These are phyloP conservation scores for Phytophthora litchii DNA, from an alignment of 352 stramenopile genomes.

Conservation along the genomic window DNA sequence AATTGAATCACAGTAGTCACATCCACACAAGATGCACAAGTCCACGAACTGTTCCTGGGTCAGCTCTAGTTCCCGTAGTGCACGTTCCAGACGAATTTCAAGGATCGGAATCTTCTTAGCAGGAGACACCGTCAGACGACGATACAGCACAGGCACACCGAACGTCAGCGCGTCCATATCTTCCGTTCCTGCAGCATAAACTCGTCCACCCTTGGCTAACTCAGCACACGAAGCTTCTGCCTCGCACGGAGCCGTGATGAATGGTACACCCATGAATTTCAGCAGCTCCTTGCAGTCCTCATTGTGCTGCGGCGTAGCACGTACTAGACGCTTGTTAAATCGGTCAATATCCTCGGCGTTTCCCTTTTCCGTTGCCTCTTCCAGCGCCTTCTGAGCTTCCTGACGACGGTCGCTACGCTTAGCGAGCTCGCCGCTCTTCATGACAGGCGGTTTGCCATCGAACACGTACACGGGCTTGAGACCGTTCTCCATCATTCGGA, in stretches of 20 bases:
- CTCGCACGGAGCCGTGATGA: constrained; percentile 97
- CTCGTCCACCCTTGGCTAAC: constrained; percentile 92
- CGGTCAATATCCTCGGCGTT: constrained; percentile 93
- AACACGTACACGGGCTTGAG: constrained; percentile 99
- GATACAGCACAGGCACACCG: constrained; percentile 94
- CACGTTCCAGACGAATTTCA: constrained; percentile 91
- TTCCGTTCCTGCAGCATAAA: constrained; percentile 97
- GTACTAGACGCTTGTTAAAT: constrained; percentile 92
- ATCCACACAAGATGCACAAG: constrained; percentile 98
- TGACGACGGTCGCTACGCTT: constrained; percentile 93
- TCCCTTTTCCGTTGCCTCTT: constrained; percentile 86
- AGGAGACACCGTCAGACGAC: constrained; percentile 89
- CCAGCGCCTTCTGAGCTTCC: constrained; percentile 83
- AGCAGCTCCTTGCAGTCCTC: constrained; percentile 94
- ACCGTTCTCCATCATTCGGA: constrained; percentile 97
- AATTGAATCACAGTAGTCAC: constrained; percentile 99
- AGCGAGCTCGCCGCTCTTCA: constrained; percentile 97
- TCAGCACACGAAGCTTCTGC: constrained; percentile 98
- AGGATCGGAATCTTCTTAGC: constrained; percentile 92
- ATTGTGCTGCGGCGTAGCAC: constrained; percentile 92
- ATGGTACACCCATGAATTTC: constrained; percentile 96
- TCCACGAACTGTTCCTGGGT: constrained; percentile 97
- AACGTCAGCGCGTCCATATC: constrained; percentile 99
- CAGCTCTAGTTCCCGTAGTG: constrained; percentile 93
- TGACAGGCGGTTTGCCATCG: constrained; percentile 97